A percentile compares a stretch with the other conserved stretches of the same genome.
Evolutionary conservation across 2,329 filamentous ascomycete species (phyloP).

Genomic region (Pseudogymnoascus sp.): DNA sequence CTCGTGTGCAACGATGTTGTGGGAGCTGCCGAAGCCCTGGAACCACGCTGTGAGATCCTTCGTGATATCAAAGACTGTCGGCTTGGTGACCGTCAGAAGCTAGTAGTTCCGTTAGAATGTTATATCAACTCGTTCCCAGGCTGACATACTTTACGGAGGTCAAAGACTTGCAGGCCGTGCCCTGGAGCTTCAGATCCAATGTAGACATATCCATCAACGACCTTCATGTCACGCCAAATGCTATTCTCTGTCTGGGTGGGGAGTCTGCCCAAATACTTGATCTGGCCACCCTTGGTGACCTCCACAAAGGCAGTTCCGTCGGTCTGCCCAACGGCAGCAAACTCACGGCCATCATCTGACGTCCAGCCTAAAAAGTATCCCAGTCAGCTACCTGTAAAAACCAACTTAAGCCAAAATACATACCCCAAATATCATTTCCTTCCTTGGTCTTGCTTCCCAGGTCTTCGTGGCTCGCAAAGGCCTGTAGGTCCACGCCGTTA

Average conservation of each 20-base stretch:
- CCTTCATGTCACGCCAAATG: constrained; percentile 33
- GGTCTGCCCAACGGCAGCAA: constrained; percentile 40
- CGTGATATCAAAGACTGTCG: constrained; percentile 31
- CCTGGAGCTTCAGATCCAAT: constrained; percentile 35
- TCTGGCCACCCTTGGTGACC: constrained; percentile 35
- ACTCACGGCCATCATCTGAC: constrained; percentile 40
- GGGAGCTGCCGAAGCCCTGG: constrained; percentile 30
- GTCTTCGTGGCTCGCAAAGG: constrained; percentile 46
- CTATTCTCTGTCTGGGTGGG: background rate
- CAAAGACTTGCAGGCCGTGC: constrained; percentile 48
- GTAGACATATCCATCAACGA: constrained; percentile 30
- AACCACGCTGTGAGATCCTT: constrained; percentile 32
- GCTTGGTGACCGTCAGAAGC: constrained; percentile 17
- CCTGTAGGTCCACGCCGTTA: constrained; percentile 42
- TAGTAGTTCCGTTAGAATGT: background rate
- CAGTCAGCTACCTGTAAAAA: constrained; percentile 25
- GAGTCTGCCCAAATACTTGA: constrained; percentile 36
- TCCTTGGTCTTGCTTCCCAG: constrained; percentile 41
- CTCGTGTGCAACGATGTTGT: constrained; percentile 37
- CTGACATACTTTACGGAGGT: constrained; percentile 40
- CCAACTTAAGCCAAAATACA: background rate
- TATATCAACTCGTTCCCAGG: background rate
- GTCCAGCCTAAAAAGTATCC: constrained; percentile 35
- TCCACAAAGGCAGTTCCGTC: constrained; percentile 45
- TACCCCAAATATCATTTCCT: constrained; percentile 1